Evolutionary conservation across 164 flowering plant genomes (phyloP), one percentile per base, ranked within the genome.

Genomic region (Taxillus chinensis): DNA sequence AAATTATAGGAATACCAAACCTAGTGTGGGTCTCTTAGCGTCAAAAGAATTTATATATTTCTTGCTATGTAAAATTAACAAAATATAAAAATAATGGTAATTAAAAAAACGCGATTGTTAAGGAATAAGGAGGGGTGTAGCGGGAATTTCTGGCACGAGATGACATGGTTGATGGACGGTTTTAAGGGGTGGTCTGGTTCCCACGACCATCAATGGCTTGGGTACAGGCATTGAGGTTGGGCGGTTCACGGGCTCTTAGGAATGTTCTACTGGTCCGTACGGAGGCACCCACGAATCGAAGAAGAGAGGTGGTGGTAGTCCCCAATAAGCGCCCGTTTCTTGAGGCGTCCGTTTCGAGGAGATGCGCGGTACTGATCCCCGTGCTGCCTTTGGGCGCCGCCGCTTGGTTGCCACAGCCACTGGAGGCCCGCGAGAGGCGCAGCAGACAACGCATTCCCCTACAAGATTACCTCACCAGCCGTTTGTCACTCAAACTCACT

Each of bases 401-500:
- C 74, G 61, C 73, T 60, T 74, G 76, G n/a, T 62, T 64, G 9
- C 82, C 83, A 8, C 78, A 66, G 10, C 66, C 79, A 60, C 75
- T 81, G 46, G 72, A 71, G 12, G 96, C 96, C 53, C 78, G 96
- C 70, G 96, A 82, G 69, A 79, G 95, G 68, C 86, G 96, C 70
- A 78, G 55, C 79, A 83, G 67, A 69, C 84, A 78, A 71, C 54
- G 6, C 60, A 84, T 92, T 68, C 95, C 96, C 55, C 75, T 75
- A 58, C 96, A 90, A 69, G 96, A 90, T 6, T 92, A 86, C 70
- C 75, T 56, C 54, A 83, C 86, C 51, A 72, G 68, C 71, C 66
- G 96, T 92, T 7, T 68, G 86, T 80, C 40, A 7, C 64, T 15
- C 59, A 12, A 27, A 27, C 27, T 27, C 27, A 27, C 27, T 27